Base-by-base conservation (phyloP, 768 basidiomycete species). In the Aureoboletus auriporus region DNA sequence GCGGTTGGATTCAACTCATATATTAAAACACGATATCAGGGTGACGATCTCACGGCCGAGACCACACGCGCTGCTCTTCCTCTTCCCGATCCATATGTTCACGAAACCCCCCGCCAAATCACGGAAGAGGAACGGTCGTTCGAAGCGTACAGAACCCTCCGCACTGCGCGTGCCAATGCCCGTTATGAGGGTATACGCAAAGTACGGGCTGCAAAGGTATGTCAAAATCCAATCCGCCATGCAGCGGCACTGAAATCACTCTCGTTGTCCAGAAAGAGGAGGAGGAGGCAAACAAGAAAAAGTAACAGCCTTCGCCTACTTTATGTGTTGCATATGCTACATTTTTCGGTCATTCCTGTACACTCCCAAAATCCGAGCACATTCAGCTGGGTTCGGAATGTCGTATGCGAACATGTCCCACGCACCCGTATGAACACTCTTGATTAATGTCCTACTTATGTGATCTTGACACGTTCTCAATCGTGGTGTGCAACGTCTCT, bases 241-340 rank as follows among this genome's bases (percentile, higher is more conserved):
- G 14, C 31, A 8, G 52, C 20, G 28, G 30, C 42, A 26, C 46
- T 61, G 5, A 8, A 68, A 58, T 33, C 31, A 29, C 23, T 48
- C 44, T 26, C 31, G 26, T 27, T 48, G 40, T 60, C 50, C 62
- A 90, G 89, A 89, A 86, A 67, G 89, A 89, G 59, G 92, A 92
- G 67, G 91, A 93, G 79, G 91, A 93, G 67, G 89, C 87, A 49
- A 81, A 78, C 67, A 92, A 93, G 79, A 91, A 91, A 76, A 91
- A 93, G 75, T 89, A 83, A 73, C 72, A 50, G 49, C 20, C 56
- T 52, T 53, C 44, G 20, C 39, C 46, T 48, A 29, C 47, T 50
- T 44, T 44, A 44, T 43, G 42, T 48, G 46, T 27, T 53, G 58
- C 20, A 23, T 55, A 57, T 59, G 40, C 67, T 47, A 51, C 51